Percentiles rank a stretch among this genome's conserved stretches.
phyloP scores from a whole-genome alignment of 2,329 filamentous ascomycete species.

The Tricladium varicosporioides region DNA sequence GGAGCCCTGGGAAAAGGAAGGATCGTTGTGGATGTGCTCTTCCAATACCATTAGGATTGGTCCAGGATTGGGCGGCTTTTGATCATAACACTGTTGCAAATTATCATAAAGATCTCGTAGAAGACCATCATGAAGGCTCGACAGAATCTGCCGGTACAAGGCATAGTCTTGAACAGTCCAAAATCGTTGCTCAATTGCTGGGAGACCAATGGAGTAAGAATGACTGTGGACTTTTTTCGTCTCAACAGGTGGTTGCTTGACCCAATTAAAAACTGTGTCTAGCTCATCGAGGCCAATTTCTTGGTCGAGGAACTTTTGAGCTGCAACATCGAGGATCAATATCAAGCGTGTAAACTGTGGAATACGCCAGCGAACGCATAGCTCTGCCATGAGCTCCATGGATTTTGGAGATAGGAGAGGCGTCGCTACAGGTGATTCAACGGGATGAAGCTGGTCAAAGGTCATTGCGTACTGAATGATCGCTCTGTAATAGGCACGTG shows the following conservation, averaged over 20 bases:
- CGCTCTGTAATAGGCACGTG: slow-evolving; percentile 78
- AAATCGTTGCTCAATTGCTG: slow-evolving; percentile 54
- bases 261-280: slow-evolving; percentile 77
- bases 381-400: slow-evolving; percentile 77
- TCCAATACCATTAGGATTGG: slow-evolving; percentile 76
- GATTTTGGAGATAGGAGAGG: slow-evolving; percentile 71
- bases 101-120: slow-evolving; percentile 83
- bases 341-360: slow-evolving; percentile 79
- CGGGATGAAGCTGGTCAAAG: slow-evolving; percentile 57
- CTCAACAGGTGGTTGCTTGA: slow-evolving; percentile 70
- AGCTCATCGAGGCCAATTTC: slow-evolving; percentile 79
- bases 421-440: slow-evolving; percentile 40
- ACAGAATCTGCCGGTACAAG: slow-evolving; percentile 72
- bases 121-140: slow-evolving; percentile 74
- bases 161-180: slow-evolving; percentile 71
- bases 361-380: slow-evolving; percentile 85
- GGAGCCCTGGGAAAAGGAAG: slow-evolving; percentile 70
- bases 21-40: slow-evolving; percentile 77
- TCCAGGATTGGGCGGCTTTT: slow-evolving; percentile 79
- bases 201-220: slow-evolving; percentile 42
- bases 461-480: slow-evolving; percentile 76
- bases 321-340: slow-evolving; percentile 78
- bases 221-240: slow-evolving; percentile 45
- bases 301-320: slow-evolving; percentile 80
- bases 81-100: slow-evolving; percentile 85